Base-by-base conservation (phyloP, 352 stramenopile species). In the Globisporangium carolinianum region DNA sequence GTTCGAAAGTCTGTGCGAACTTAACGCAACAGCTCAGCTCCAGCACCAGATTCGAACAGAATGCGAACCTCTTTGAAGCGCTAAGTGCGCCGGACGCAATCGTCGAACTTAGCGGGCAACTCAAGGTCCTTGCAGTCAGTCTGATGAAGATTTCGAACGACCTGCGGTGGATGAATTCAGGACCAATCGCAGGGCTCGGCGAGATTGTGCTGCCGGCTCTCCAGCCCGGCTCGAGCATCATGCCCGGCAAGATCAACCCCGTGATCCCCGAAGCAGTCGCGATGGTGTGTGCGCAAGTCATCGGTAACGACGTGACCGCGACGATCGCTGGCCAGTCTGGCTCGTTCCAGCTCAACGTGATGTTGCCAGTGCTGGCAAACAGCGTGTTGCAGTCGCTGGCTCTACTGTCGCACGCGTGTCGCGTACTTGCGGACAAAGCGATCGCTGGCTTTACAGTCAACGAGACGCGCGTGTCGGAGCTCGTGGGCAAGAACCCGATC, bases 221-320 rank as follows among this genome's bases (percentile, higher is more conserved):
- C 52, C 92, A 98, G 73, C 94, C 94, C 6, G 94, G 94, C 37
- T 92, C 72, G 47, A 96, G 76, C 57, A 98, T 98, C 75, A 98
- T 98, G 96, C 96, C 96, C 7, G 96, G 96, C 18, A 98, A 98
- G 74, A 96, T 98, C 47, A 98, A 98, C 74, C 96, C 96, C 15
- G 73, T 77, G 38, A 73, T 80, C 52, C 72, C 69, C 5, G 75
- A 85, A 51, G 63, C 75, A 18, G 65, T 85, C 53, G 68, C 72
- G 18, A 85, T 85, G 75, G 71, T 81, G 39, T 82, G 72, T 36
- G 73, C 75, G 15, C 75, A 80, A 15, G 75, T 85, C 5, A 85
- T 85, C 35, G 75, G 75, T 47, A 82, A 82, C 42, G 71, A 85
- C 67, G 68, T 78, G 46, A 76, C 75, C 1, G 70, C 72, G 51